Base-by-base conservation (phyloP, 208 protist genomes). In the Trypanosoma caninum region DNA sequence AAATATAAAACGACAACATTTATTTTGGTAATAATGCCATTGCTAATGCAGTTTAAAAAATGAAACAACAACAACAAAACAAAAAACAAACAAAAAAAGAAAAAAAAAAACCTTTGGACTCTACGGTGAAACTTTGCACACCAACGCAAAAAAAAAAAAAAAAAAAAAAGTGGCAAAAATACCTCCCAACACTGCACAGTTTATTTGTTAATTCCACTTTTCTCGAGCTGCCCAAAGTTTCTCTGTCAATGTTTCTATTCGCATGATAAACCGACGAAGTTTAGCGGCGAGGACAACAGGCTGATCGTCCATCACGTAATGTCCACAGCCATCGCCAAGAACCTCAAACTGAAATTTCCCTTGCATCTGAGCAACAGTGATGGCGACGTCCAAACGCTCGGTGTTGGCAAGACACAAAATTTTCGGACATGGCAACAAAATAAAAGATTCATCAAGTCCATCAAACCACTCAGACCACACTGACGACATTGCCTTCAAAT, bases 141-240 rank as follows among this genome's bases (percentile, higher is more conserved):
- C 13, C 38, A 4, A 4, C 38, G 20, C 38, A 3, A 3, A n/a
- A 44, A 44, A 18, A 16, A 3, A 44, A 18, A n/a, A 11, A 11
- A 44, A 18, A 44, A 44, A 2, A 44, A 44, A 11, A 44, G 2
- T 44, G 14, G 38, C 13, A 16, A 2, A 69, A 18, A 31, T 67
- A 50, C 18, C 97, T 97, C 67, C 94, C 89, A 42, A 94, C 97
- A 1, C 64, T 56, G 76, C 98, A 99, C 65, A 99, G 99, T 69
- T 99, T 99, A 79, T 95, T 98, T 61, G 98, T 93, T 78, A 98
- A 98, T 76, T 98, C 97, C 22, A 98, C 92, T 96, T 68, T 9
- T 18, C 16, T 0, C 31, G 31, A 8, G 9, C 30, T 10, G 13
- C 8, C 25, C 41, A 46, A 25, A 91, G 59, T 61, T 87, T 87